Evolutionary conservation across 2,329 filamentous ascomycete genomes (phyloP).

Genomic region (Diplodia corticola): DNA sequence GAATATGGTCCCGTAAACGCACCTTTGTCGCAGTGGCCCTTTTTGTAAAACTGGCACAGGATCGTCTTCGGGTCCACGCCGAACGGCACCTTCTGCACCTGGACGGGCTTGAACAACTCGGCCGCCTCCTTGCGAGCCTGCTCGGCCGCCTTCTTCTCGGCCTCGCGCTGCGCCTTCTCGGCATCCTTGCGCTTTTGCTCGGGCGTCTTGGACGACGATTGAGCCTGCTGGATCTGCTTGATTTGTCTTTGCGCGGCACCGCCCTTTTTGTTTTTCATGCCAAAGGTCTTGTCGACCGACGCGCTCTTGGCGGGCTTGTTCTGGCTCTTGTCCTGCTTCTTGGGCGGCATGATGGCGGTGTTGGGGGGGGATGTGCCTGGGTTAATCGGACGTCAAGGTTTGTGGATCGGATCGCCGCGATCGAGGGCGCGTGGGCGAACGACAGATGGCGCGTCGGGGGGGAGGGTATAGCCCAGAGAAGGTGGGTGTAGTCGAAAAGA

Average conservation of each 20-base stretch:
- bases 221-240: conserved; percentile 74
- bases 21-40: conserved; percentile 94
- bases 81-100: conserved; percentile 97
- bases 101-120: conserved; percentile 84
- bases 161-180: conserved; percentile 66
- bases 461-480: conserved; percentile 21
- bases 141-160: conserved; percentile 90
- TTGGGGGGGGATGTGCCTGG: neutral
- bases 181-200: conserved; percentile 82
- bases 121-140: conserved; percentile 77
- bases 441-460: neutral
- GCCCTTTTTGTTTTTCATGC: conserved; percentile 99
- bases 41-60: conserved; percentile 94
- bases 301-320: conserved; percentile 61
- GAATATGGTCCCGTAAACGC: conserved; percentile 21
- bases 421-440: neutral
- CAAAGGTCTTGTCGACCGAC: conserved; percentile 89
- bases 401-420: conserved; percentile 8
- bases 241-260: conserved; percentile 87
- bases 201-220: conserved; percentile 71
- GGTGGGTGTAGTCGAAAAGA: conserved; percentile 25
- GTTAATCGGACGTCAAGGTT: neutral
- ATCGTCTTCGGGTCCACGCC: conserved; percentile 98
- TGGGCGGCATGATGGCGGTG: conserved; percentile 68
- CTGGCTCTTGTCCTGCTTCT: conserved; percentile 59